phyloP scores from a whole-genome alignment of 441 rosid species.

The Capsella rubella region DNA sequence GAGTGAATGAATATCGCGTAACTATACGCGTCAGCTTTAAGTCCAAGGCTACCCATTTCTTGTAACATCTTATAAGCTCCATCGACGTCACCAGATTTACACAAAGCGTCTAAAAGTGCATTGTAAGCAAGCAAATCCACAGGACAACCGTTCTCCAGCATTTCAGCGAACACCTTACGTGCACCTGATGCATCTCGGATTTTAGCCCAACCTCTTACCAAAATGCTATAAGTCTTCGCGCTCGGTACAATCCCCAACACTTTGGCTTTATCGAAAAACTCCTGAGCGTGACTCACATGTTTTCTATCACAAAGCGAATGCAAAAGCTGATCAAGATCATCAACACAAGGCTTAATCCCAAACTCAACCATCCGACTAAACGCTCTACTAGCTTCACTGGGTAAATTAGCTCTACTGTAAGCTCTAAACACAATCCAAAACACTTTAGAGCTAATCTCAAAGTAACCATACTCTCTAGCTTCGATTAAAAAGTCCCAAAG shows the following conservation, averaged over 20 bases:
- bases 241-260: slow-evolving; percentile 41
- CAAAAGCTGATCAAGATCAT: slow-evolving; percentile 76
- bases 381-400: slow-evolving; percentile 75
- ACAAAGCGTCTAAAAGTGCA: slow-evolving; percentile 74
- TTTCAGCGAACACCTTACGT: slow-evolving; percentile 84
- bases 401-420: slow-evolving; percentile 77
- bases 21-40: slow-evolving; percentile 70
- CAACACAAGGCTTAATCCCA: slow-evolving; percentile 63
- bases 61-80: slow-evolving; percentile 70
- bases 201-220: slow-evolving; percentile 73
- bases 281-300: slow-evolving; percentile 70
- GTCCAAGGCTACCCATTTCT: slow-evolving; percentile 62
- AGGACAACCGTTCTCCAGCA: slow-evolving; percentile 51
- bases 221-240: slow-evolving; percentile 70
- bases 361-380: slow-evolving; percentile 85
- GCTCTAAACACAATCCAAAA: slow-evolving; percentile 85
- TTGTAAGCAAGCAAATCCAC: slow-evolving; percentile 75
- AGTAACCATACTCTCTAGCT: slow-evolving; percentile 58
- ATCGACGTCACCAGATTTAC: slow-evolving; percentile 68
- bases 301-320: slow-evolving; percentile 72
- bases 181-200: slow-evolving; percentile 55
- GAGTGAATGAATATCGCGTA: slow-evolving; percentile 76
- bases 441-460: slow-evolving; percentile 52
- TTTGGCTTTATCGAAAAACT: slow-evolving; percentile 59
- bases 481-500: slow-evolving; percentile 90